These are phyloP conservation scores for Exophiala xenobiotica DNA, from an alignment of 2,329 filamentous ascomycete species.

Conservation along the genomic window DNA sequence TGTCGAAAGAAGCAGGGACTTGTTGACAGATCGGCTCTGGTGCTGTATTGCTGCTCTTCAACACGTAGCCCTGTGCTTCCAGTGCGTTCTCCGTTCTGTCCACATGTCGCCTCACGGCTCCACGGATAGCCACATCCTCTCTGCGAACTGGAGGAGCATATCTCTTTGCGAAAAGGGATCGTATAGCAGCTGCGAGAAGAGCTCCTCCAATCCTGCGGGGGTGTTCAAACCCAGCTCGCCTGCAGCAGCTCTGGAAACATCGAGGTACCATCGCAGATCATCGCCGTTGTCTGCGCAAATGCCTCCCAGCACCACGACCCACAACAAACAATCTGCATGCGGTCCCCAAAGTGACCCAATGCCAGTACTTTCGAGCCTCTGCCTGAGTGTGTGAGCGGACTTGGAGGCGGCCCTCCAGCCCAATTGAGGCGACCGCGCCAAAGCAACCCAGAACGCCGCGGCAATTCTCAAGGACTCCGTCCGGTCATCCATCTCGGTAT, in stretches of 20 bases:
- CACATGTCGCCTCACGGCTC: not conserved
- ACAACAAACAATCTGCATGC: slow-evolving; percentile 16
- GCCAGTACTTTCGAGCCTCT: slow-evolving; percentile 11
- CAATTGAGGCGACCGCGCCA: slow-evolving; percentile 7
- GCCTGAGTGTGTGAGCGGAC: slow-evolving; percentile 1
- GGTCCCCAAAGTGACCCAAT: slow-evolving; percentile 3
- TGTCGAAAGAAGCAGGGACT: too few relatives aligned
- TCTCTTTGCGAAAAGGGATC: slow-evolving; percentile 17
- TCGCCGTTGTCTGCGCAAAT: slow-evolving; percentile 11
- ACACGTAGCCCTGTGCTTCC: too few relatives aligned
- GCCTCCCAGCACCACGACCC: slow-evolving; percentile 19
- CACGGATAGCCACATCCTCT: slow-evolving; percentile 10
- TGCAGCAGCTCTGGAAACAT: slow-evolving; percentile 11
- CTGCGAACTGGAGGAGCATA: slow-evolving; percentile 13
- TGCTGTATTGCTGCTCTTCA: too few relatives aligned
- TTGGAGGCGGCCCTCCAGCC: slow-evolving; percentile 6
- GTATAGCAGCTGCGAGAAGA: slow-evolving; percentile 14
- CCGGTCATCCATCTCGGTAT: slow-evolving; percentile 10
- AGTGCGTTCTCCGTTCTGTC: not conserved
- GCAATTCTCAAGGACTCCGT: slow-evolving; percentile 14
- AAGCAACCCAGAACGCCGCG: slow-evolving; percentile 11
- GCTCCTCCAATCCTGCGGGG: slow-evolving; percentile 12
- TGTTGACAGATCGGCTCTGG: too few relatives aligned
- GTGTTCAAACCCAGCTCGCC: slow-evolving; percentile 11
- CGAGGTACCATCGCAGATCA: slow-evolving; percentile 17